Evolutionary conservation across 768 basidiomycete genomes (phyloP).

Genomic region (Termitomyces sp.): DNA sequence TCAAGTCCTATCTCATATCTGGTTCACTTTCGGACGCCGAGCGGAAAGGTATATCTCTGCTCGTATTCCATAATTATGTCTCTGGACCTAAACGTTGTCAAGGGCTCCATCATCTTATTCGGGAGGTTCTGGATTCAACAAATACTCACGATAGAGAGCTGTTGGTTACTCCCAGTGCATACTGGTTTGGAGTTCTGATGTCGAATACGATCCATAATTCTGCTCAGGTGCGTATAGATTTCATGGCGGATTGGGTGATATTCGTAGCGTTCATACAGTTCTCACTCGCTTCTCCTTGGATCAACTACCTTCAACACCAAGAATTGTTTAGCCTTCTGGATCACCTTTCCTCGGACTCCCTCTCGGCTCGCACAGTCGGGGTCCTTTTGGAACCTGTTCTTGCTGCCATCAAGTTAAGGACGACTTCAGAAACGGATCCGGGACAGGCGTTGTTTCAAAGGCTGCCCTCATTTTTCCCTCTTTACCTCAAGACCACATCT

Average conservation of each 20-base stretch:
- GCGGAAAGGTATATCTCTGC: slow-evolving; percentile 29
- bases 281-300: slow-evolving; percentile 41
- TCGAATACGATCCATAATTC: background rate
- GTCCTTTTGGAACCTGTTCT: slow-evolving; percentile 35
- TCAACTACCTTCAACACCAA: slow-evolving; percentile 43
- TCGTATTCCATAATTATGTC: background rate
- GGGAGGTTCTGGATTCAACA: slow-evolving; percentile 30
- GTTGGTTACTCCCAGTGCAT: slow-evolving; percentile 32
- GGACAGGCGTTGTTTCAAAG: slow-evolving; percentile 24
- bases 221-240: background rate
- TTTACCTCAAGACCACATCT: slow-evolving; percentile 27
- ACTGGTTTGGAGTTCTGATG: slow-evolving; percentile 34
- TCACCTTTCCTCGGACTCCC: slow-evolving; percentile 36
- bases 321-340: slow-evolving; percentile 45
- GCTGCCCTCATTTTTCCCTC: slow-evolving; percentile 33
- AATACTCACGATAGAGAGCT: slow-evolving; percentile 34
- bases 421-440: slow-evolving; percentile 18
- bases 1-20: slow-evolving; percentile 33
- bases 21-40: slow-evolving; percentile 19
- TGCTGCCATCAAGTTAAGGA: slow-evolving; percentile 21
- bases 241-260: background rate
- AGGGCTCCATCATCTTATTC: slow-evolving; percentile 44
- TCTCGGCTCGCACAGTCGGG: slow-evolving; percentile 15
- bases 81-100: slow-evolving; percentile 1
- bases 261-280: slow-evolving; percentile 15